phyloP scores from a whole-genome alignment of 305 asterid species.

The Andrographis paniculata region DNA sequence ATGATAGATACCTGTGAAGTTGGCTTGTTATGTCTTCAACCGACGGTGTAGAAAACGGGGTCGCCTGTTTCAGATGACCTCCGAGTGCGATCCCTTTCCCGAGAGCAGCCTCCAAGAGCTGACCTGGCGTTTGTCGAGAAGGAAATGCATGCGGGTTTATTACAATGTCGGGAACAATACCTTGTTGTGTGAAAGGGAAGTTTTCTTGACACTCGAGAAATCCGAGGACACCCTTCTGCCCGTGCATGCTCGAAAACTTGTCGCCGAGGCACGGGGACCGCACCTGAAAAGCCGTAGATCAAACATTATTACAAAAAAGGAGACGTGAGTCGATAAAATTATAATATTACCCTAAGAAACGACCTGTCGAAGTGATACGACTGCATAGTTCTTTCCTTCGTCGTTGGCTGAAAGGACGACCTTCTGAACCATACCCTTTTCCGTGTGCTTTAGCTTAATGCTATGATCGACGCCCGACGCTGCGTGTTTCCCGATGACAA shows the following conservation, averaged over 20 bases:
- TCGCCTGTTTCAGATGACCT: conserved; percentile 65
- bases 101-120: conserved; percentile 80
- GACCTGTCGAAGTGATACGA: conserved; percentile 89
- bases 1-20: conserved; percentile 64
- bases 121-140: conserved; percentile 94
- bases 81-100: conserved; percentile 89
- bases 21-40: conserved; percentile 65
- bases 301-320: conserved; percentile 10
- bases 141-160: conserved; percentile 98
- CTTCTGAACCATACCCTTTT: conserved; percentile 90
- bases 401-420: conserved; percentile 80
- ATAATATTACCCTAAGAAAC: conserved; percentile 7
- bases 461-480: conserved; percentile 84
- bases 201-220: conserved; percentile 86
- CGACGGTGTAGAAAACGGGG: conserved; percentile 77
- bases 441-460: conserved; percentile 86
- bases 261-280: conserved; percentile 92
- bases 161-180: conserved; percentile 91
- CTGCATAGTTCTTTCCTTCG: conserved; percentile 80
- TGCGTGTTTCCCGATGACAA: conserved; percentile 75
- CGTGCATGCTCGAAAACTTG: conserved; percentile 98
- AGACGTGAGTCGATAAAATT: too few relatives aligned
- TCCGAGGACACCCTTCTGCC: conserved; percentile 95
- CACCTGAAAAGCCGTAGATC: conserved; percentile 41
- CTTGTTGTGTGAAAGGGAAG: conserved; percentile 77